phyloP scores from a whole-genome alignment of 1,284 basidiomycete species.

The Trichosporon sp. region DNA sequence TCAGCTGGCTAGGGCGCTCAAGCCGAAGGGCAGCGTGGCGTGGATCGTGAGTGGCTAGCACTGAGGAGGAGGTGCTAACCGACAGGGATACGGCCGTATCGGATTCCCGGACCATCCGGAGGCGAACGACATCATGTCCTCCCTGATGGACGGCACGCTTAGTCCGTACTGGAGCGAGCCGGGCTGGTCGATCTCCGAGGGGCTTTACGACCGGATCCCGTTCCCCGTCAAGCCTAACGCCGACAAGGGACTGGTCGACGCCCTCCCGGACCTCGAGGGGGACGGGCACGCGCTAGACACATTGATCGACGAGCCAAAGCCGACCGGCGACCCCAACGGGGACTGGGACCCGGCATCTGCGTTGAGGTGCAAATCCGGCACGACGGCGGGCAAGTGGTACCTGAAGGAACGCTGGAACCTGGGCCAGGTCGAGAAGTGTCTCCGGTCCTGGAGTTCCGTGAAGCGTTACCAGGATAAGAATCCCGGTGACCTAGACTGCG shows the following conservation, averaged over 20 bases:
- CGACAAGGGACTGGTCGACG: constrained; percentile 36
- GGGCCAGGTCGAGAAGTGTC: constrained; percentile 67
- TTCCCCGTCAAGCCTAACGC: constrained; percentile 57
- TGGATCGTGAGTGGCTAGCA: constrained; percentile 65
- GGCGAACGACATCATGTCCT: constrained; percentile 64
- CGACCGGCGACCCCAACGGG: constrained; percentile 32
- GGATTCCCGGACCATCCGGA: constrained; percentile 66
- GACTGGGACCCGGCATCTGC: constrained; percentile 39
- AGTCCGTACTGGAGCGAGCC: constrained; percentile 45
- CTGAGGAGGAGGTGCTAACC: neutral
- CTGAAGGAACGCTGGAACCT: constrained; percentile 67
- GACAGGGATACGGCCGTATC: constrained; percentile 75
- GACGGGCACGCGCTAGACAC: constrained; percentile 51
- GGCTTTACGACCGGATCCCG: constrained; percentile 69
- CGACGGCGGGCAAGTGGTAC: constrained; percentile 60
- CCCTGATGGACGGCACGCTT: constrained; percentile 30
- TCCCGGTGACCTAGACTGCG: constrained; percentile 62
- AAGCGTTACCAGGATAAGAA: constrained; percentile 69
- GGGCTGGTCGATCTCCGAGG: constrained; percentile 72
- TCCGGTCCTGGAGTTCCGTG: constrained; percentile 71
- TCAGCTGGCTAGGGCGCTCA: constrained; percentile 67
- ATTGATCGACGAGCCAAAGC: constrained; percentile 23
- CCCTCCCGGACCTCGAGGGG: constrained; percentile 58
- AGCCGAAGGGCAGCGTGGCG: constrained; percentile 69
- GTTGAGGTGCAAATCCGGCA: constrained; percentile 31